Evolutionary conservation across 179 eudicot genomes (phyloP).

Genomic region (Monotropa hypopitys): DNA sequence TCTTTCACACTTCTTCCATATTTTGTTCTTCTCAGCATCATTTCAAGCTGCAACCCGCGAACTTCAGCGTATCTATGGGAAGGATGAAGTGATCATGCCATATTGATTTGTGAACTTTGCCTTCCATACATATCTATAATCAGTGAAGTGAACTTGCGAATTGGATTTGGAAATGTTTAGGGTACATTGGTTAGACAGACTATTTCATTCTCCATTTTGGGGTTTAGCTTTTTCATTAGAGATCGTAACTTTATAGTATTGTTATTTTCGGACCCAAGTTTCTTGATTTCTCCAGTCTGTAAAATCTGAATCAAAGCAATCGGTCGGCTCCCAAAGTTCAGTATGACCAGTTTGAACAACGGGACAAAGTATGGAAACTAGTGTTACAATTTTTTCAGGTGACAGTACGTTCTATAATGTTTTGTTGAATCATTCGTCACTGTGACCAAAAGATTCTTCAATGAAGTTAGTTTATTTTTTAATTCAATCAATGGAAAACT

Average conservation of each 20-base stretch:
- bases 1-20: background rate
- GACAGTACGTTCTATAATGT: no score
- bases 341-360: no score
- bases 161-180: background rate
- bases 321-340: no score
- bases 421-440: no score
- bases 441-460: no score
- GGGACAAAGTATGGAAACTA: no score
- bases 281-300: background rate
- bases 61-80: slow-evolving; percentile 19
- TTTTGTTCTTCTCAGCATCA: slow-evolving; percentile 13
- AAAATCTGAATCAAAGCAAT: no score
- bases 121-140: background rate
- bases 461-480: no score
- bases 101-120: background rate
- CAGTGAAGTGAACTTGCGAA: background rate
- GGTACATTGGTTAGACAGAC: background rate
- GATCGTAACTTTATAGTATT: background rate
- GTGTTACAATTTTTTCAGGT: no score
- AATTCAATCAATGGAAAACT: no score
- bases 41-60: slow-evolving; percentile 19
- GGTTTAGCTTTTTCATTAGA: background rate
- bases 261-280: background rate
- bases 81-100: slow-evolving; percentile 7
- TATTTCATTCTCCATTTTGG: background rate